Evolutionary conservation across 1,284 basidiomycete species (phyloP).

Genomic region (Trametes pubescens): DNA sequence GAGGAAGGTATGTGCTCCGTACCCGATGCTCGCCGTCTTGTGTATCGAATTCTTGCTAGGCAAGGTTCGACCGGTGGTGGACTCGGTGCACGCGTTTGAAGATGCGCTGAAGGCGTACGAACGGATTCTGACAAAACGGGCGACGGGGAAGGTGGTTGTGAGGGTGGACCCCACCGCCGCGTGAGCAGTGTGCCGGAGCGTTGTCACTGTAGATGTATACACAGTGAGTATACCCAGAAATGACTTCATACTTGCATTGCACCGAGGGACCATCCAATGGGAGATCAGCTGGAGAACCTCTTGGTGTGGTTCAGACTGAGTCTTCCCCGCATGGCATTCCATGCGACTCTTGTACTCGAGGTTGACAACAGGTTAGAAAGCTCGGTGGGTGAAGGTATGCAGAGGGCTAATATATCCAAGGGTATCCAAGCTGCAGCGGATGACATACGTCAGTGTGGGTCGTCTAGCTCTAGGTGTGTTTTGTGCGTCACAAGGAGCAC

Average conservation of each 20-base stretch:
- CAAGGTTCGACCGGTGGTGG: slow-evolving; percentile 63
- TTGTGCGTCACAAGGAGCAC: not conserved
- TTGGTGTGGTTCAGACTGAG: too few relatives aligned
- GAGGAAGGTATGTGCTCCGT: slow-evolving; percentile 49
- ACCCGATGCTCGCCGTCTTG: not conserved
- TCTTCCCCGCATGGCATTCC: too few relatives aligned
- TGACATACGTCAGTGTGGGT: slow-evolving; percentile 18
- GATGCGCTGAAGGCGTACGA: slow-evolving; percentile 69
- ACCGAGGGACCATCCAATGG: too few relatives aligned
- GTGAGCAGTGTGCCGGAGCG: not conserved
- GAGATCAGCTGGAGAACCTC: too few relatives aligned
- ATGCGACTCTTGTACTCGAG: too few relatives aligned
- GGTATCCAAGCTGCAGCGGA: too few relatives aligned
- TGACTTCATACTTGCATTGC: too few relatives aligned
- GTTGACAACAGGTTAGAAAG: too few relatives aligned
- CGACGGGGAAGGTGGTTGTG: slow-evolving; percentile 71
- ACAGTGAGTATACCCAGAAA: too few relatives aligned
- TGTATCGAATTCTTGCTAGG: slow-evolving; percentile 44
- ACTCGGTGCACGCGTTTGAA: slow-evolving; percentile 66
- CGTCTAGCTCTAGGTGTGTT: slow-evolving; percentile 9
- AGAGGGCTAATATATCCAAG: too few relatives aligned
- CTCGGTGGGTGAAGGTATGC: too few relatives aligned
- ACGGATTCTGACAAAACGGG: slow-evolving; percentile 59
- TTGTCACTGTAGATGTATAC: too few relatives aligned
- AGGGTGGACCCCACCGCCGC: slow-evolving; percentile 20